phyloP scores from a whole-genome alignment of 2,329 filamentous ascomycete genomes.

The Xylariaceae sp. region DNA sequence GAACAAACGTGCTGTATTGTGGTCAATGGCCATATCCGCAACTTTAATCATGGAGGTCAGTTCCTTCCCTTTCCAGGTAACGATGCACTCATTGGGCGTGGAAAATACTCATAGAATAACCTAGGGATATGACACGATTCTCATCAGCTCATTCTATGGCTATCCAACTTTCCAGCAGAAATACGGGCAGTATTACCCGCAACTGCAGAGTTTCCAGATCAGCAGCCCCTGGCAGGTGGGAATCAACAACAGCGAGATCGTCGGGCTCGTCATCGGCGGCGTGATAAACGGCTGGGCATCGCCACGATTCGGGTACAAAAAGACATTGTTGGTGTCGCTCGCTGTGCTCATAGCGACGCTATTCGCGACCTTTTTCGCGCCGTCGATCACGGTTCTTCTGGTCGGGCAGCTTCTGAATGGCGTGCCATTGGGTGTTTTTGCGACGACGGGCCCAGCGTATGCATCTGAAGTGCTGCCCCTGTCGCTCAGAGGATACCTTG shows the following conservation, averaged over 20 bases:
- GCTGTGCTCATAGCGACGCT: constrained; percentile 35
- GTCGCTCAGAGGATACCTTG: constrained; percentile 27
- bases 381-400: constrained; percentile 30
- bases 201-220: constrained; percentile 32
- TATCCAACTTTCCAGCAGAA: constrained; percentile 2
- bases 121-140: not conserved
- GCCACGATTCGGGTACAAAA: constrained; percentile 35
- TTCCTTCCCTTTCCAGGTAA: not conserved
- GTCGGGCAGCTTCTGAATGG: constrained; percentile 36
- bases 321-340: constrained; percentile 37
- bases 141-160: not conserved
- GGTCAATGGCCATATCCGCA: not conserved
- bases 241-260: constrained; percentile 37
- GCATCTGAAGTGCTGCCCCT: constrained; percentile 30
- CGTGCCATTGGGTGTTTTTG: constrained; percentile 32
- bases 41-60: not conserved
- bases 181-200: not conserved
- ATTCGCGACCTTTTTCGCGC: constrained; percentile 38
- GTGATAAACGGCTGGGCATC: constrained; percentile 39
- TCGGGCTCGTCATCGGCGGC: constrained; percentile 42
- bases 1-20: constrained; percentile 4
- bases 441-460: constrained; percentile 26
- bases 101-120: not conserved
- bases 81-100: not conserved
- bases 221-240: constrained; percentile 43